Evolutionary conservation across 768 basidiomycete species (phyloP), one percentile per base, ranked within the genome.

Genomic region (Mycena epipterygia): DNA sequence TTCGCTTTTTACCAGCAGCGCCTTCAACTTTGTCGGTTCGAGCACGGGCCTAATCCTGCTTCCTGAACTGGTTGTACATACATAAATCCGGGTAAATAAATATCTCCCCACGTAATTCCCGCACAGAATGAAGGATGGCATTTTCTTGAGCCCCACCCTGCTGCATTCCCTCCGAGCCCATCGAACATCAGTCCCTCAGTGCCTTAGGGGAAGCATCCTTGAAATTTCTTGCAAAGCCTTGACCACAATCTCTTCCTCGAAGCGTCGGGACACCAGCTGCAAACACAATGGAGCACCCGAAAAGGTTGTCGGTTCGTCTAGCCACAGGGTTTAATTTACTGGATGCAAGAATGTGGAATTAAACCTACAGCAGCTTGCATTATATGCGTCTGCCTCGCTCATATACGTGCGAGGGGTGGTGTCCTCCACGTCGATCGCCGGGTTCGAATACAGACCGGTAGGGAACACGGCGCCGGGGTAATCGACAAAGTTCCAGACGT

Each of bases 401-500:
- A 72, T 74, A 17, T 62, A 55, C 21, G 61, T 27, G 23, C 67
- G 64, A 19, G 46, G 53, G 29, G 44, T 48, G 17, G 48, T 25
- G 11, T 76, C 51, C 49, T 73, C 48, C 23, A 65, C 17, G 32
- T 82, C 81, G 8, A 78, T 5, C 2, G 72, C 46, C 44, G 81
- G 74, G 61, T 81, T 76, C 51, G 65, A 71, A 21, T 67, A 42
- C 27, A 81, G 77, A n/a, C 85, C 84, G 23, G 82, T 84, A 11
- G 85, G 87, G 76, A 87, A 84, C 6, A 85, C 82, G 3, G 79
- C 81, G 1, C 81, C 80, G 0, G 86, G 82, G 59, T 83, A 86
- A 74, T 88, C 87, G 17, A 82, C 74, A 19, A 87, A 71, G 66
- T 88, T 88, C 79, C 82, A 84, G 27, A 83, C 72, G 14, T 77